phyloP scores from a whole-genome alignment of 148 eudicot species.

The Bassia scoparia region DNA sequence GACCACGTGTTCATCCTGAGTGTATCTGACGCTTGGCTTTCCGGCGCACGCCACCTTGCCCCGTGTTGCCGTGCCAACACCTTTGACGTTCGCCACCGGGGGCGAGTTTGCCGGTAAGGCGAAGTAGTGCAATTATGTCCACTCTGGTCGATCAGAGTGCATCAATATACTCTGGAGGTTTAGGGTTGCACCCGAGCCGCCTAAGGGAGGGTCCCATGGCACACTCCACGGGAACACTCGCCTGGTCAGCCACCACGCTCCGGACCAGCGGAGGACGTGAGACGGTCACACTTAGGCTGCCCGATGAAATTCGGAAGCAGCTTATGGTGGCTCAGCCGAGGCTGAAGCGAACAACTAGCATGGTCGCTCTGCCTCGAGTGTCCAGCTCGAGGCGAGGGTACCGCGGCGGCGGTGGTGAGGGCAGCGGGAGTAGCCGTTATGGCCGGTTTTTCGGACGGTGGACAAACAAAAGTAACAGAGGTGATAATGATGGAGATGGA shows the following conservation, averaged over 20 bases:
- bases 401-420: conserved; percentile 28
- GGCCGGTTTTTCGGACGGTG: conserved; percentile 19
- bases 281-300: conserved; percentile 40
- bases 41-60: conserved; percentile 41
- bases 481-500: conserved; percentile 10
- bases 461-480: background rate
- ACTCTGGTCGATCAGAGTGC: background rate
- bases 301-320: conserved; percentile 39
- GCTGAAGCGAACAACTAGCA: conserved; percentile 37
- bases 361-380: conserved; percentile 27
- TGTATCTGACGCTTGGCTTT: conserved; percentile 57
- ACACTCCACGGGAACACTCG: conserved; percentile 55
- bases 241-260: conserved; percentile 14
- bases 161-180: conserved; percentile 3
- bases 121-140: too few relatives aligned
- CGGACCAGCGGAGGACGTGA: conserved; percentile 30
- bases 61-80: conserved; percentile 35
- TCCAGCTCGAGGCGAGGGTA: conserved; percentile 31
- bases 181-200: background rate
- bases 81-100: background rate
- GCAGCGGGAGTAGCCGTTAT: conserved; percentile 29
- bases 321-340: conserved; percentile 19
- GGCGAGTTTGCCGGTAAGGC: background rate
- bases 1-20: conserved; percentile 47
- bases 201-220: conserved; percentile 17